Evolutionary conservation across 257 asterid species (phyloP), one percentile per base, ranked within the genome.

Genomic region (Fraxinus quadrangulata): DNA sequence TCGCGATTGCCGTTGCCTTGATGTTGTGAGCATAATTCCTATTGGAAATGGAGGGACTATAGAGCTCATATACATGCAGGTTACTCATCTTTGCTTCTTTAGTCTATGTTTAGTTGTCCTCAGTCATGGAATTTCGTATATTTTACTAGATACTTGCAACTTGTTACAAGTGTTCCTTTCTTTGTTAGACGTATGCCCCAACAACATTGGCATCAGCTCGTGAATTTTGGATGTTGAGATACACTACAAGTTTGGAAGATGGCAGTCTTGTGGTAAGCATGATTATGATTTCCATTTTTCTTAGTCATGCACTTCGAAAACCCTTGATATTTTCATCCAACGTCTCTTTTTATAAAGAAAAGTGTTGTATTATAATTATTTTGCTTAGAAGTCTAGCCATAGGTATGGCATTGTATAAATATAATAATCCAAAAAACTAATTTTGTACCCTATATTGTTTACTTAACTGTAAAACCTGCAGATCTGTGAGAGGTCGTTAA

Each of bases 131-230:
- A 16, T 47, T 16, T 47, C 21, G 16, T 47, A 47, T 16, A 47
- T 16, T 47, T 47, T 47, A 47, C 59, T 47, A 47, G 59, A 47
- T 47, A 40, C 5, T 9, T 45, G 40, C 39, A 72, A 69, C 39
- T 56, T 45, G 47, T 59, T 65, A 59, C 12, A 6, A 47, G 70
- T 31, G 47, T 33, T 26, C 17, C 5, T 40, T 56, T 77, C 67
- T 79, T n/a, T 78, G 9, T 65, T 79, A 93, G 97, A 88, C 89
- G 10, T 96, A 93, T 83, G 99, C 99, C 13, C 97, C 99, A 13
- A 96, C 98, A 31, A 96, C 97, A 31, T 82, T 93, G 88, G 99
- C 97, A 79, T 80, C 97, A 9, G 93, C 98, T 65, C 97, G 99
- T 16, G 99, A 96, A 88, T 96, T 93, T 84, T 96, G 99, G 99